Base-by-base conservation (phyloP, 2,329 filamentous ascomycete genomes). In the Metarhizium guizhouense region DNA sequence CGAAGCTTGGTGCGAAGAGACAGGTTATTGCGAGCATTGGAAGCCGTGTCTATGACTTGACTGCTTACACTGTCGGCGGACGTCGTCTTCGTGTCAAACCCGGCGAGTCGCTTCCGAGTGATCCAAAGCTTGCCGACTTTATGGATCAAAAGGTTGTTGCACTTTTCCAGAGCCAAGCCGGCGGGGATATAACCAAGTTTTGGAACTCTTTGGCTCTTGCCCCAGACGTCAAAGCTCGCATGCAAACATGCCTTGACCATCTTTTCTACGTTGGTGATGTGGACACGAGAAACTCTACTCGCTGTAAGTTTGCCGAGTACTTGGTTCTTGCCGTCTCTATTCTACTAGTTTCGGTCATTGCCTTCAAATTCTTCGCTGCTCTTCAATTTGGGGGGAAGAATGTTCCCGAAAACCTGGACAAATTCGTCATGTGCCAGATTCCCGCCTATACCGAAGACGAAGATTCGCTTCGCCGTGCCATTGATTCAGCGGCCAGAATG, bases 361-460 rank as follows among this genome's bases (percentile, higher is more conserved):
- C 81, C 18, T 95, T 97, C 84, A 99, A 99, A 71, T 99, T 99
- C 76, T 80, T 97, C 62, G 95, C 95, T 36, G 94, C 94, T 7
- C 79, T 99, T 57, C 94, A 99, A 67, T 99, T 99, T 65, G 87
- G 90, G 48, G 85, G 81, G 63, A 96, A 95, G 76, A 96, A 89
- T 60, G 76, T 93, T 42, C 95, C 94, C 0, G 94, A 99, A 72
- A 94, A 96, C 67, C 82, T 99, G 34, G 94, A 99, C 74, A 99
- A 99, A 70, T 99, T 99, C 69, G 80, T 99, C 69, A 96, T 99
- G 72, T 95, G 90, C 68, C 95, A 96, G 71, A 93, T 99, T 58
- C 94, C 94, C 0, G 94, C 91, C 1, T 99, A 99, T 67, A 99
- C 94, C 0, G 94, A 99, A 76, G 94, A 97, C 68, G 95, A 99